Base-by-base conservation (phyloP, 352 stramenopile genomes). In the Phytophthora melonis region DNA sequence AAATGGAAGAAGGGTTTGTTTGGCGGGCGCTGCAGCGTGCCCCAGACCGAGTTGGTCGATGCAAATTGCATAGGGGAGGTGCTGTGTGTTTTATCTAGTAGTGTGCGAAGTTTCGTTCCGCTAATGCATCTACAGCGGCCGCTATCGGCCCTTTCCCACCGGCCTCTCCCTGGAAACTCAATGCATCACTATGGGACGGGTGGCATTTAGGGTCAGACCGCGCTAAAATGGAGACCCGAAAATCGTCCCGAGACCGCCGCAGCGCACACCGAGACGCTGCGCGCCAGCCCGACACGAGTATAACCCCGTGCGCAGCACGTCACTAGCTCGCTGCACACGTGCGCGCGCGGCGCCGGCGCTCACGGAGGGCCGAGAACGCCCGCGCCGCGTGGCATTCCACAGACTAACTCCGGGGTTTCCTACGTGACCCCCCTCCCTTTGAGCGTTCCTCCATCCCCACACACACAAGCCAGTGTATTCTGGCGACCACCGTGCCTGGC, bases 371-470 rank as follows among this genome's bases (percentile, higher is more conserved):
- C 59, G 57, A 73, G 70, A 11, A 58, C 57, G 66, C 52, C 66
- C 34, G 25, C 43, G 32, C 21, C 56, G 62, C 66, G 61, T 67
- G 61, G 61, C 74, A 72, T 65, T 79, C 66, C 70, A 77, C 68
- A 57, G 74, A 84, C 63, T 82, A 64, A 62, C 50, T 47, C 23
- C 49, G 10, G 49, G 19, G 53, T 5, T 79, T 58, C 16, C 63
- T 66, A 70, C 79, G 79, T 82, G 79, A 86, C 76, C 52, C 69
- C 78, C 78, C 75, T 74, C 63, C 75, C 68, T 81, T 81, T 82
- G 55, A 68, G 41, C 13, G 18, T 21, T 45, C 78, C 54, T 76
- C 75, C 75, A 64, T 83, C 78, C 78, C 30, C 14, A 1, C 3
- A 9, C n/a, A 64, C 57, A 67, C 61, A 71, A 32, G 61, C 68